Evolutionary conservation across 805 yeast genomes (phyloP), one percentile per base, ranked within the genome.

Genomic region (Saccharomycopsis microspora): DNA sequence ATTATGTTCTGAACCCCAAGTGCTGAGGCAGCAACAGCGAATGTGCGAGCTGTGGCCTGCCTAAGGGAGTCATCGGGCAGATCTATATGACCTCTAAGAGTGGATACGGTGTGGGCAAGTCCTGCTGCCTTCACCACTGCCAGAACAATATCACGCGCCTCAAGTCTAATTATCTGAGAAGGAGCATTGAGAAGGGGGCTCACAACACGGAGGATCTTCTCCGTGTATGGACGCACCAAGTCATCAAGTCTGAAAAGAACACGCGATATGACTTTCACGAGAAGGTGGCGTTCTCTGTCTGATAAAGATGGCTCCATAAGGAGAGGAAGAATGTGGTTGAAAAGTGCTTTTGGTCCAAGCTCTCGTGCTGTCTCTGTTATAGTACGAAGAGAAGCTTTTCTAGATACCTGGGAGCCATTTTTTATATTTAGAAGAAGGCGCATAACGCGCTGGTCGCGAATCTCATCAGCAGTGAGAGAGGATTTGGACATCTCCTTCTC

Each of bases 21-120:
- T 0, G 96, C 76, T 42, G 78, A 75, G 0, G 94, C 88, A 2
- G 84, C 87, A 4, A 87, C 83, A 0, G 97, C 96, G 60, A 89
- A 70, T 1, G 88, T 76, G 47, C 90, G 68, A 0, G 96, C 76
- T 0, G 94, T 81, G 0, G 79, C 69, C 56, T 82, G 82, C 46
- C 96, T 68, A 5, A 84, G 80, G 8, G 8, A n/a, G 36, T 34
- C 36, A 58, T 89, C 96, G 6, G 72, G 72, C 56, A 83, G 79
- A 55, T 84, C 95, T 41, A 93, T 74, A 61, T 87, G 94, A 0
- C 93, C 86, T 46, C 95, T 69, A 60, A 90, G 66, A 0, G 80
- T 75, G 1, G 86, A 70, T n/a, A 93, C 76, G 76, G 88, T 81
- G 33, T 78, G 79, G 0, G 88, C 74, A 34, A 89, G 64, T 0